These are phyloP conservation scores for Lentithecium fluviatile DNA, from an alignment of 495 filamentous ascomycete species.

Conservation along the genomic window DNA sequence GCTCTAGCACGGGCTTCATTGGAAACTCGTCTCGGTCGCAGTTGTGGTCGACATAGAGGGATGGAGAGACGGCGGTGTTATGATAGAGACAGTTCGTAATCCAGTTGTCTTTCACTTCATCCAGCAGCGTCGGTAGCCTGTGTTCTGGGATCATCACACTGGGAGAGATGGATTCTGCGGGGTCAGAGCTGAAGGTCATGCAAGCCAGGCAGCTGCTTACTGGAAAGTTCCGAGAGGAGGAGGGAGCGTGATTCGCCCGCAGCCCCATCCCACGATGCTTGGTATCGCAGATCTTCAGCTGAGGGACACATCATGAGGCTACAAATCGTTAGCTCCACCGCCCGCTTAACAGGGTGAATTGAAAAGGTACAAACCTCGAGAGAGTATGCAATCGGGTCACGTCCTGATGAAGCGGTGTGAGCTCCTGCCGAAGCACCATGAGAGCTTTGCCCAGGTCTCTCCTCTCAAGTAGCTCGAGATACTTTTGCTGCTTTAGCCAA, in stretches of 20 bases:
- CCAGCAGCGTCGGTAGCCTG: conserved; percentile 79
- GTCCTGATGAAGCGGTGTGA: conserved; percentile 84
- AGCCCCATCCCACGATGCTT: conserved; percentile 89
- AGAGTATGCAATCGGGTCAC: conserved; percentile 73
- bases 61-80: conserved; percentile 73
- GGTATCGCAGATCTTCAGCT: conserved; percentile 72
- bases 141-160: conserved; percentile 98
- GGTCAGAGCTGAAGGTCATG: conserved; percentile 3
- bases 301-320: conserved; percentile 86
- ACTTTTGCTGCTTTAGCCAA: conserved; percentile 88
- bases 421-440: conserved; percentile 76
- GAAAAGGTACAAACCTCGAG: conserved; percentile 74
- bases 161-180: conserved; percentile 80
- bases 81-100: conserved; percentile 85
- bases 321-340: conserved; percentile 17
- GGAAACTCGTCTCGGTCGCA: conserved; percentile 84
- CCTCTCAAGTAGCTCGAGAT: conserved; percentile 81
- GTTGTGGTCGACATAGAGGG: conserved; percentile 82
- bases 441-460: conserved; percentile 71
- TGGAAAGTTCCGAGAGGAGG: conserved; percentile 78
- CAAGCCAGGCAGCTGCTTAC: conserved; percentile 50
- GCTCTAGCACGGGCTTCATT: conserved; percentile 59
- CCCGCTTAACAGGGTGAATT: no score
- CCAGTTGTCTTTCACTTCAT: conserved; percentile 77
- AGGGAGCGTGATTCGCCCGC: conserved; percentile 68